Evolutionary conservation across 2,329 filamentous ascomycete species (phyloP), one percentile per base, ranked within the genome.

Genomic region (Aspergillus fijiensis): DNA sequence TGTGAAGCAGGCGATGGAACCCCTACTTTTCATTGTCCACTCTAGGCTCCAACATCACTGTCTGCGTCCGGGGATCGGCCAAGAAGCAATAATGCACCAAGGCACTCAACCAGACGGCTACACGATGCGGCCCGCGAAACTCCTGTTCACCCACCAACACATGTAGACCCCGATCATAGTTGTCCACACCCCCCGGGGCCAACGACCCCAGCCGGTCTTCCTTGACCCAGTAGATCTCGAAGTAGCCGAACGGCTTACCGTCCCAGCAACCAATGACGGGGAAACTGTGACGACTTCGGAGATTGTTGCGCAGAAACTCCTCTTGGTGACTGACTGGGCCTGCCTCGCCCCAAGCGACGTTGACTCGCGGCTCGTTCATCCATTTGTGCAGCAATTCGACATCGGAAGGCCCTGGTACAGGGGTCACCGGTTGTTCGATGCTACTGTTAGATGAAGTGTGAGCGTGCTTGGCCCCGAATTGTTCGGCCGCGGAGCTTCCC

Each of bases 171-270:
- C 95, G 83, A 69, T 98, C 94, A 76, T 89, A 98, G 69, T 96
- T 90, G 7, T 84, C 85, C 0, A 87, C 86, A 0, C 83, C 83
- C 0, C 73, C 87, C 16, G 39, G 39, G 4, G 96, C 76, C 64
- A 91, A 82, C 51, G 82, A 84, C 0, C 91, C 92, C 0, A 99
- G 74, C 0, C 82, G 79, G 70, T 98, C 95, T 73, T 99, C 95
- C 70, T 96, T 96, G 3, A 95, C 92, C 94, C 95, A 99, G 78
- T 99, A 99, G 35, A 99, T 84, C 79, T 99, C 95, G 72, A 99
- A 97, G 74, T 96, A 99, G 0, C 92, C 95, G 77, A 98, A 99
- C 0, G 94, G 94, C 61, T 94, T 89, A 11, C 92, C 93, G 68
- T 98, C 92, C 91, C 94, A 99, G 72, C 92, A 88, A 0, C 91